Conservation (phyloP, 768 basidiomycete genomes). For the Leccinum disarticulatum region DNA sequence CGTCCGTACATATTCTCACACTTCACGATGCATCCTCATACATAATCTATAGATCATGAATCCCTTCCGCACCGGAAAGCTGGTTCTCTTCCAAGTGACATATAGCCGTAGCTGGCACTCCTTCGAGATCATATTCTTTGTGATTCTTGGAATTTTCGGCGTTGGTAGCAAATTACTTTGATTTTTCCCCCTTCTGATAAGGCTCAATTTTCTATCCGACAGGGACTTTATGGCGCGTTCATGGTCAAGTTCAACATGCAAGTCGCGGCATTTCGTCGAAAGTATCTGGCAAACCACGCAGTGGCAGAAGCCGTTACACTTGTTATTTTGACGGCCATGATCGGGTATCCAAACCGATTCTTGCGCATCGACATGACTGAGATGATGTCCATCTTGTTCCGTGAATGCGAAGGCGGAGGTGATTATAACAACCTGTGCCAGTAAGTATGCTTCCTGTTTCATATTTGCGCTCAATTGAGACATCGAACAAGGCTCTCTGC, state of each 20-base stretch:
- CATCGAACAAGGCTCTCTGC: conserved; percentile 60
- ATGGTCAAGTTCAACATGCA: conserved; percentile 97
- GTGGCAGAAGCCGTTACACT: conserved; percentile 88
- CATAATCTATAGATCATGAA: conserved; percentile 78
- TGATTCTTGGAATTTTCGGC: conserved; percentile 94
- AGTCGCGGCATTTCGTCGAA: conserved; percentile 91
- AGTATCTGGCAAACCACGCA: conserved; percentile 79
- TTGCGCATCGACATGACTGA: conserved; percentile 97
- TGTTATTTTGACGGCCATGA: conserved; percentile 84
- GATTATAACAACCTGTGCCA: conserved; percentile 94
- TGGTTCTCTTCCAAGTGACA: conserved; percentile 97
- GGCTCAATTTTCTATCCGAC: conserved; percentile 15
- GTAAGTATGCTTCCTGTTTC: conserved; percentile 48
- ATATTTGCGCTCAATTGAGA: conserved; percentile 8
- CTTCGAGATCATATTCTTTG: conserved; percentile 96
- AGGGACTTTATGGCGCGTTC: conserved; percentile 98
- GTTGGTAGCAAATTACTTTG: conserved; percentile 43
- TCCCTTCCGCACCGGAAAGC: conserved; percentile 95
- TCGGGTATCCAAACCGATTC: conserved; percentile 94
- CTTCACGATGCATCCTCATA: conserved; percentile 22
- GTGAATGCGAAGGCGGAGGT: conserved; percentile 91
- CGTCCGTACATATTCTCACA: conserved; percentile 49
- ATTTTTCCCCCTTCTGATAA: neutral
- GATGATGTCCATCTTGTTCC: conserved; percentile 90
- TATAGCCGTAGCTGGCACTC: conserved; percentile 99